Evolutionary conservation across 2,329 filamentous ascomycete species (phyloP).

Genomic region (Teratosphaeria viscida): DNA sequence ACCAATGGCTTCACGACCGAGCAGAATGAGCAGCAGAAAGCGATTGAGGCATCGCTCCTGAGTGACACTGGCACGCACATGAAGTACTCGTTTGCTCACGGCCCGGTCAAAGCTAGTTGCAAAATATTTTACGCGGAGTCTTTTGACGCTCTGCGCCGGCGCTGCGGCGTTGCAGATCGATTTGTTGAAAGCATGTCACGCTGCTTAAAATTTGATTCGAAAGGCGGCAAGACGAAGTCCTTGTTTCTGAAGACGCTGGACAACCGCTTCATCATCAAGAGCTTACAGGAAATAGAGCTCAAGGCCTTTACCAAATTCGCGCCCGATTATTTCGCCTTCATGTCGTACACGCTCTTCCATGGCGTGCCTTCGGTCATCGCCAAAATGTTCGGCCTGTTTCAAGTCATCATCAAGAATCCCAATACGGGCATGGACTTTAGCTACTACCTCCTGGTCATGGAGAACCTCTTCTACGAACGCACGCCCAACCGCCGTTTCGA

Average conservation of each 20-base stretch:
- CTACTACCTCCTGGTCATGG: slow-evolving; percentile 88
- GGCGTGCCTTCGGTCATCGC: slow-evolving; percentile 89
- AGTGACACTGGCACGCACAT: slow-evolving; percentile 82
- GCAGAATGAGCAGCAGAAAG: slow-evolving; percentile 49
- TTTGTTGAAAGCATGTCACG: slow-evolving; percentile 92
- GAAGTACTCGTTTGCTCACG: slow-evolving; percentile 90
- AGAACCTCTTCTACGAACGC: slow-evolving; percentile 95
- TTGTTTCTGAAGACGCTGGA: slow-evolving; percentile 95
- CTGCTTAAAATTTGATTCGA: slow-evolving; percentile 95
- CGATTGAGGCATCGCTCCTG: slow-evolving; percentile 75
- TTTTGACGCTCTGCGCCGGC: slow-evolving; percentile 85
- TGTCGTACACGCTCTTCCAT: slow-evolving; percentile 92
- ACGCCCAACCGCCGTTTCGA: slow-evolving; percentile 73
- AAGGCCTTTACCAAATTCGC: slow-evolving; percentile 91
- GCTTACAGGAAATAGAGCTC: slow-evolving; percentile 80
- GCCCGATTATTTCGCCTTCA: slow-evolving; percentile 93
- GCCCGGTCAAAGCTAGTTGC: slow-evolving; percentile 88
- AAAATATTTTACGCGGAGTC: slow-evolving; percentile 99
- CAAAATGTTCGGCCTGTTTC: slow-evolving; percentile 98
- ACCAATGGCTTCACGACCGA: slow-evolving; percentile 11
- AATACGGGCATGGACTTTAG: slow-evolving; percentile 86
- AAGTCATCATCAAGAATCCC: slow-evolving; percentile 93
- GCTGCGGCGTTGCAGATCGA: slow-evolving; percentile 85
- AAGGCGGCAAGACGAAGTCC: slow-evolving; percentile 94
- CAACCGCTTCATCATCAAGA: slow-evolving; percentile 87